These are phyloP conservation scores for Paecilomyces variotii DNA, from an alignment of 2,329 filamentous ascomycete species.

Conservation along the genomic window DNA sequence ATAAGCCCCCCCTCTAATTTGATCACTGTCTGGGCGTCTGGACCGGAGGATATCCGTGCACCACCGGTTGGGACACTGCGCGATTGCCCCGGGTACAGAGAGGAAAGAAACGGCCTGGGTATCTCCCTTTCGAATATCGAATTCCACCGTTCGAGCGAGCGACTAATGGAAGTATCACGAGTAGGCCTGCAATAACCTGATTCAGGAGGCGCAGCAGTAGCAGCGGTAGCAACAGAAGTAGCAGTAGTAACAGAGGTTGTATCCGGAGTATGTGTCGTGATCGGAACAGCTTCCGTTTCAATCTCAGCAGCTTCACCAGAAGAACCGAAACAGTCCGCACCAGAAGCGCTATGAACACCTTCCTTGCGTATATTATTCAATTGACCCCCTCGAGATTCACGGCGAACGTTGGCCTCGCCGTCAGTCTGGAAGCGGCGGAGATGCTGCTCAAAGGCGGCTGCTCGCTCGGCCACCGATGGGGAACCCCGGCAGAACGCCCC, in stretches of 20 bases:
- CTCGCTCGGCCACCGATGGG: slow-evolving; percentile 13
- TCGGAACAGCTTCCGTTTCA: background rate
- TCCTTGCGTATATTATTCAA: background rate
- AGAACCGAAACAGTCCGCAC: background rate
- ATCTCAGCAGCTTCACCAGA: background rate
- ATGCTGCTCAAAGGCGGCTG: slow-evolving; percentile 13
- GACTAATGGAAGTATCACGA: background rate
- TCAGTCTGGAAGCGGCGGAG: slow-evolving; percentile 5
- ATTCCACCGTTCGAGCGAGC: background rate
- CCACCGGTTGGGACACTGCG: background rate
- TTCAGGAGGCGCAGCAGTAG: background rate
- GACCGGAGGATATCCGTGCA: background rate
- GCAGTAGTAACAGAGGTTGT: background rate
- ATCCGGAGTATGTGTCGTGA: background rate
- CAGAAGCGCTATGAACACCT: background rate
- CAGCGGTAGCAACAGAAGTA: background rate
- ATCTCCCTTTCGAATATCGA: background rate
- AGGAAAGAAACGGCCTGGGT: background rate
- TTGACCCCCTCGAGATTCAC: background rate
- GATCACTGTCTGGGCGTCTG: background rate
- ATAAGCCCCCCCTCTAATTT: background rate
- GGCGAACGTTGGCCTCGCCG: background rate
- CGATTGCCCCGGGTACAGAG: background rate
- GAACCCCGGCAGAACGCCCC: slow-evolving; percentile 7
- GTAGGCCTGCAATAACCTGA: background rate